Base-by-base conservation (phyloP, 768 basidiomycete genomes). In the Boletus fagicola region DNA sequence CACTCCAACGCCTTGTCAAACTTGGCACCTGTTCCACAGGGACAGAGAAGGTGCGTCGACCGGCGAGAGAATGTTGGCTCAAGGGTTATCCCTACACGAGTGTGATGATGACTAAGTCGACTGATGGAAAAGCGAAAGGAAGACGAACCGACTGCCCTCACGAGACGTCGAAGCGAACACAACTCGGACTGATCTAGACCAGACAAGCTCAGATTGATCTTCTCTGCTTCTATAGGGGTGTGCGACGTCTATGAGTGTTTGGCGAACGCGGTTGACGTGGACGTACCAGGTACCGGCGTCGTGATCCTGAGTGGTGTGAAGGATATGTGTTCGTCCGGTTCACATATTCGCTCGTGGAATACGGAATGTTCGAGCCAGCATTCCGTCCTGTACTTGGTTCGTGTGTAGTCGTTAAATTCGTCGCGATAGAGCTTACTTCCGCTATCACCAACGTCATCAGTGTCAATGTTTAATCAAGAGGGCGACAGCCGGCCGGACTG, bases 301-400 rank as follows among this genome's bases (percentile, higher is more conserved):
- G 72, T 51, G 4, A 87, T 77, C 4, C 63, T 73, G 16, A 97
- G 75, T 1, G 94, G 94, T 4, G 72, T 72, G 64, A 91, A 93
- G 0, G 85, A 82, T 13, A 90, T 68, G 60, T 92, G 85, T 43
- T 88, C 88, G 1, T 85, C 81, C 0, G 83, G 76, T 18, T 74
- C 69, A 65, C 88, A 87, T 50, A 96, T 73, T n/a, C 81, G 79
- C 45, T 90, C 87, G 56, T 87, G 84, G 53, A 83, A 87, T 15
- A 93, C 80, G 64, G 91, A 96, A 44, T 82, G 82, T 70, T 98
- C 94, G 1, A 98, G 77, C 94, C 94, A 98, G 68, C 92, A 95
- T 70, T 97, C 94, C 0, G 94, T 96, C 44, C 94, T 83, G 65
- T 85, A 92, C 62, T 84, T 86, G 4, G 62, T 53, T 46, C 81